These are phyloP conservation scores for Agaricus blazei DNA, from an alignment of 768 basidiomycete genomes.

Conservation along the genomic window DNA sequence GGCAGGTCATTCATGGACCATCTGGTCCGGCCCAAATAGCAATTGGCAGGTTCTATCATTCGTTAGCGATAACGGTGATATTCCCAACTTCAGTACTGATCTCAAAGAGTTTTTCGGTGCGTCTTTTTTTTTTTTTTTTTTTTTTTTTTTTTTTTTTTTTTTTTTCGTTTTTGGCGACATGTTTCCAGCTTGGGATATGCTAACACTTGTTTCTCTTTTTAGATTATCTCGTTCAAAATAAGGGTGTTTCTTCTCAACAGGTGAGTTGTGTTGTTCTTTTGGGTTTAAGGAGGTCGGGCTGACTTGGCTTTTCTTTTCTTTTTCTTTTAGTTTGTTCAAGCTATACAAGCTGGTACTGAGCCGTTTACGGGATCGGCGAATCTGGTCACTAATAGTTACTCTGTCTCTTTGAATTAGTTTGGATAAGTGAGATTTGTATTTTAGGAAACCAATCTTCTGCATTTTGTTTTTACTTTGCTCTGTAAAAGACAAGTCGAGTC, in stretches of 20 bases:
- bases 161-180: not conserved
- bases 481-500: not conserved
- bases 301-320: not conserved
- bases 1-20: constrained; percentile 49
- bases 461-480: too few species aligned
- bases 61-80: constrained; percentile 40
- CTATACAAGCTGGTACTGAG: constrained; percentile 52
- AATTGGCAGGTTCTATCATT: constrained; percentile 57
- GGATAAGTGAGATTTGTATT: not conserved
- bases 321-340: constrained; percentile 39
- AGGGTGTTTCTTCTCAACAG: constrained; percentile 44
- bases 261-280: constrained; percentile 18
- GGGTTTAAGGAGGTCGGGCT: too few species aligned
- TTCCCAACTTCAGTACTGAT: constrained; percentile 47
- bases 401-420: constrained; percentile 9
- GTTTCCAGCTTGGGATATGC: not conserved
- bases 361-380: constrained; percentile 47
- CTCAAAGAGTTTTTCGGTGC: constrained; percentile 52
- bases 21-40: constrained; percentile 49
- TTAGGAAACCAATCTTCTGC: not conserved
- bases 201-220: not conserved
- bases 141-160: too few species aligned
- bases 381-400: constrained; percentile 29
- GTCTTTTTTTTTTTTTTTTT: constrained; percentile 9
- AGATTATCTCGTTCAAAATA: constrained; percentile 41